Evolutionary conservation across 805 yeast genomes (phyloP), one percentile per base, ranked within the genome.

Genomic region (Sungouiozyma intestinalis): DNA sequence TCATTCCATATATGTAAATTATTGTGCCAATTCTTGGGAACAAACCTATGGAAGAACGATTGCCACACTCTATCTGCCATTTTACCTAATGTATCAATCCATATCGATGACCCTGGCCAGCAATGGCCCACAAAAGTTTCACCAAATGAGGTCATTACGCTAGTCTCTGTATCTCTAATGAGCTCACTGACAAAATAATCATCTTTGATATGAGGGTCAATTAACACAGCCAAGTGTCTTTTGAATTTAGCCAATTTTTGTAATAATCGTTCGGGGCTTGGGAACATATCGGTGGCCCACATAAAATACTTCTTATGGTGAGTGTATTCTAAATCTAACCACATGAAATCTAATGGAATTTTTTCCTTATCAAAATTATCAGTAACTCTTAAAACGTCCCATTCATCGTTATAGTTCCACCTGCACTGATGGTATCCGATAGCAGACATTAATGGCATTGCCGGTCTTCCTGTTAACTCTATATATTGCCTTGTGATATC

Each of bases 31-130:
- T 62, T 54, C 14, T 35, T 32, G 6, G 36, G 17, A 3, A 68
- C 57, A 8, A 79, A 77, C 43, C 69, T 67, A 18, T 56, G 57
- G 53, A 73, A 77, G 38, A 76, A 70, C 2, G 61, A 46, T 38
- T 64, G 65, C 96, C 96, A 88, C 44, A 72, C 70, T 4, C 58
- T 55, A 42, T 65, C 72, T 1, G 87, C 74, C 1, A 62, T 53
- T 1, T 88, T 85, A 54, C 79, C 76, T 44, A 88, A 62, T 0
- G 95, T 72, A 53, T 92, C 98, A 43, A 92, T 76, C 97, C 97
- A 92, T 6, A 86, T 69, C 0, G 95, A 83, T 50, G 85, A 86
- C 1, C 97, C 98, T 2, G 98, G 97, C 98, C 98, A 92, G 62
- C 97, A 92, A 60, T 86, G 94, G 3, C 96, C 97, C 39, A 75